Evolutionary conservation across 192 early-diverging fungal species (phyloP), one percentile per base, ranked within the genome.

Genomic region (Gorgonomyces haynaldii): DNA sequence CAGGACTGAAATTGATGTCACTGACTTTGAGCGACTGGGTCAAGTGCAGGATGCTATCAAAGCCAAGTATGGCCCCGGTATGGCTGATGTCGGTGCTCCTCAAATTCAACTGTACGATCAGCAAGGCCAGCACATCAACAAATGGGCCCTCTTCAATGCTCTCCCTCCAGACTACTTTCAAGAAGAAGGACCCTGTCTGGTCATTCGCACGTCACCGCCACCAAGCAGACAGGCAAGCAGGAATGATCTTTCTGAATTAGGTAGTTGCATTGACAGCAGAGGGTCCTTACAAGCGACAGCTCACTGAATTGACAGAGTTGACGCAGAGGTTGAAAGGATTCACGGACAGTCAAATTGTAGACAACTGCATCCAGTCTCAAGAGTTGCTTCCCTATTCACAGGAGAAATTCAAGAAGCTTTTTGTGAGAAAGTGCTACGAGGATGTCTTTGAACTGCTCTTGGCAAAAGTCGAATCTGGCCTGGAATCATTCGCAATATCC

Each of bases 381-480:
- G n/a, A n/a, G n/a, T 25, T 54, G 16, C 45, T 54, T 19, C 54
- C 54, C 34, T 56, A 56, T 52, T 26, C 54, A 4, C 50, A 54
- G 26, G 20, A 57, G 7, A 20, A 56, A 53, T 12, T 56, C 15
- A 0, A 52, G 28, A 56, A 56, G 36, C 2, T 56, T 0, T 56
- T 24, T 16, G 48, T 56, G 16, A 42, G 54, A 56, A 53, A 54
- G 49, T 56, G 54, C 54, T 56, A 56, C 27, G 19, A 56, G 27
- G 43, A 56, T 53, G 54, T 56, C 1, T 56, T 56, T 56, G 16
- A 42, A 13, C 52, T 56, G 28, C 52, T 56, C 0, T 36, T 56
- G 43, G 17, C 7, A 2, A 6, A n/a, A 23, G 26, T 56, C 23
- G 36, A 38, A 20, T 2, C 19, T 23, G 48, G 48, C 10, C 22